Percentiles rank a stretch among this genome's conserved stretches.
Conservation (phyloP, 1,284 basidiomycete species). For the Apiotrichum porosum region DNA sequence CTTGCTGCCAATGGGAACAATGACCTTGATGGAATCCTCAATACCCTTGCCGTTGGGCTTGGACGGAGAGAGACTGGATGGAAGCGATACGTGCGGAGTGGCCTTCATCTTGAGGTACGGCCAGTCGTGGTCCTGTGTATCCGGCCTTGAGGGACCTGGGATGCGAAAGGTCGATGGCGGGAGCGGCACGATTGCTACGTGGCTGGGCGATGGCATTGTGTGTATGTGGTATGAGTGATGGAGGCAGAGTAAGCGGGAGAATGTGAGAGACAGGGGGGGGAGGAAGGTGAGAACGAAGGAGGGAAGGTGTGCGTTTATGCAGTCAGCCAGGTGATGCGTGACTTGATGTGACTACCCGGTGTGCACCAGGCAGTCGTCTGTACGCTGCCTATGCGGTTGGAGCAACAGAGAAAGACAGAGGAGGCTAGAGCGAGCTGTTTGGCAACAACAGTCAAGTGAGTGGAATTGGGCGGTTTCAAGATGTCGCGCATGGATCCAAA, state of each 20-base stretch:
- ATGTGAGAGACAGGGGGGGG: too few species aligned
- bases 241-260: neutral
- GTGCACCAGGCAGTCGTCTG: too few species aligned
- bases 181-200: neutral
- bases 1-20: constrained; percentile 19
- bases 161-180: constrained; percentile 1
- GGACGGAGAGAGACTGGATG: constrained; percentile 11
- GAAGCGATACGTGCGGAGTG: constrained; percentile 10
- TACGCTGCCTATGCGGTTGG: too few species aligned
- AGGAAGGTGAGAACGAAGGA: too few species aligned
- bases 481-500: too few species aligned
- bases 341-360: too few species aligned
- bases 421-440: too few species aligned
- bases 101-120: constrained; percentile 15
- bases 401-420: too few species aligned
- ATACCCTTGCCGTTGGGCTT: constrained; percentile 10
- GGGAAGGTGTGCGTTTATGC: too few species aligned
- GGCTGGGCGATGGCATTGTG: neutral
- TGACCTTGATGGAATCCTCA: constrained; percentile 21
- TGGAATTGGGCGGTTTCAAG: too few species aligned
- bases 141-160: neutral
- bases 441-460: too few species aligned
- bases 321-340: too few species aligned
- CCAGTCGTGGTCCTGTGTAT: neutral
- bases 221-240: neutral